A percentile compares a stretch with the other conserved stretches of the same genome.
Conservation (phyloP, 1,139 yeast species). For the Pneumocystis jirovecii region DNA sequence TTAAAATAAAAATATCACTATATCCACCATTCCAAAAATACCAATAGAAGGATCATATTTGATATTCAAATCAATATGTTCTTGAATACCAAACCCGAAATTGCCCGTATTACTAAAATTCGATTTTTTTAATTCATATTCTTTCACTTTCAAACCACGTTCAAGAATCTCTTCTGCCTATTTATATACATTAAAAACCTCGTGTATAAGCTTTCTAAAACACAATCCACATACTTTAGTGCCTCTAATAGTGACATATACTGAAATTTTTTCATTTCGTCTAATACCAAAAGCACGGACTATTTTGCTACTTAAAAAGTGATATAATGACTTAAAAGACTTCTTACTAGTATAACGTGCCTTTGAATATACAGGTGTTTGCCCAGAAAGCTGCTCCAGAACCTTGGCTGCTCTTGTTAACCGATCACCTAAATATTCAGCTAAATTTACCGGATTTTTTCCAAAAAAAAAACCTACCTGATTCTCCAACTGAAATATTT, state of each 20-base stretch:
- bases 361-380: conserved; percentile 96
- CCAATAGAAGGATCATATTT: conserved; percentile 99
- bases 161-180: conserved; percentile 98
- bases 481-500: conserved; percentile 99
- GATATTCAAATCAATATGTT: conserved; percentile 99
- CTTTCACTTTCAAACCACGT: conserved; percentile 99
- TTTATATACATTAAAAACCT: neutral
- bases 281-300: conserved; percentile 99
- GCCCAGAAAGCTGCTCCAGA: conserved; percentile 99
- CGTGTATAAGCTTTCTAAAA: neutral
- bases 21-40: conserved; percentile 89
- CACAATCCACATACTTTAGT: conserved; percentile 34
- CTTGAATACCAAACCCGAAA: conserved; percentile 99
- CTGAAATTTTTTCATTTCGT: conserved; percentile 99
- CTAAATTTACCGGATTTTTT: neutral
- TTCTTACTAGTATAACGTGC: neutral
- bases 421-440: conserved; percentile 44
- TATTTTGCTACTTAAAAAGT: conserved; percentile 83
- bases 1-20: neutral
- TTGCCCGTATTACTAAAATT: conserved; percentile 99
- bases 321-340: neutral
- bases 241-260: conserved; percentile 98
- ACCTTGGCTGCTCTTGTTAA: conserved; percentile 99
- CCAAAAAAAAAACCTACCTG: conserved; percentile 38
- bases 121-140: conserved; percentile 84